Evolutionary conservation across 2,329 filamentous ascomycete genomes (phyloP).

Genomic region (Colletotrichum sp.): DNA sequence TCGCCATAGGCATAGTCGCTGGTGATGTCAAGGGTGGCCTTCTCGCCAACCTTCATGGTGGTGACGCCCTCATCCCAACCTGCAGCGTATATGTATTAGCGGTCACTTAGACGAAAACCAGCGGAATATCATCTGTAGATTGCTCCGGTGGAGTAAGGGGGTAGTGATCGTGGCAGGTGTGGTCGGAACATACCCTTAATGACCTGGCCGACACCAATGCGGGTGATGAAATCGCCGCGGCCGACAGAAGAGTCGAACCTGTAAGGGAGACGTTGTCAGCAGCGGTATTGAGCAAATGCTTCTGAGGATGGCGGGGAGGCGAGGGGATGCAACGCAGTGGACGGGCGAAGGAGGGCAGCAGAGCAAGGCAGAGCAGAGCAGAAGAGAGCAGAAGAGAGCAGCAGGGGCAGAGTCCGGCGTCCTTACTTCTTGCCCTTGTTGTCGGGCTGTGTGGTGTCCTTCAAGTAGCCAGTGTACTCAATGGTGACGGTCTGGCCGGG

Average conservation of each 20-base stretch:
- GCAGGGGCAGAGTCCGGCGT: neutral
- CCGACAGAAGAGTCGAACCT: constrained; percentile 91
- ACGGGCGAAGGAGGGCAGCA: neutral
- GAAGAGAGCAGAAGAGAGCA: neutral
- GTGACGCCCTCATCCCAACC: constrained; percentile 87
- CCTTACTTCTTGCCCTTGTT: constrained; percentile 74
- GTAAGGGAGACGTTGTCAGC: neutral
- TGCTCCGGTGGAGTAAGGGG: no score
- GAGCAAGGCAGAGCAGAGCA: neutral
- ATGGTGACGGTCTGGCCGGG: constrained; percentile 80
- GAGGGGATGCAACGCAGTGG: neutral
- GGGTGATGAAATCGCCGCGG: constrained; percentile 75
- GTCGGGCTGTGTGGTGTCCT: constrained; percentile 65
- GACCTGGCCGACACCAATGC: constrained; percentile 83
- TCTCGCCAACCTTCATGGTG: constrained; percentile 90
- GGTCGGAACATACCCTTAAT: constrained; percentile 73
- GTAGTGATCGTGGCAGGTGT: neutral
- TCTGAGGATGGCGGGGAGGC: neutral
- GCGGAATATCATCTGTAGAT: neutral
- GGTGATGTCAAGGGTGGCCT: constrained; percentile 82
- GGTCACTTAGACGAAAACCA: neutral
- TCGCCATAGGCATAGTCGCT: constrained; percentile 71
- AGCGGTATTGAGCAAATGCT: neutral
- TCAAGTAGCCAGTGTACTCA: constrained; percentile 89
- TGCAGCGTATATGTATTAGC: constrained; percentile 36